Percentiles rank a stretch among this genome's conserved stretches.
Evolutionary conservation across 495 filamentous ascomycete genomes (phyloP).

Genomic region (Amphirosellinia nigrospora): DNA sequence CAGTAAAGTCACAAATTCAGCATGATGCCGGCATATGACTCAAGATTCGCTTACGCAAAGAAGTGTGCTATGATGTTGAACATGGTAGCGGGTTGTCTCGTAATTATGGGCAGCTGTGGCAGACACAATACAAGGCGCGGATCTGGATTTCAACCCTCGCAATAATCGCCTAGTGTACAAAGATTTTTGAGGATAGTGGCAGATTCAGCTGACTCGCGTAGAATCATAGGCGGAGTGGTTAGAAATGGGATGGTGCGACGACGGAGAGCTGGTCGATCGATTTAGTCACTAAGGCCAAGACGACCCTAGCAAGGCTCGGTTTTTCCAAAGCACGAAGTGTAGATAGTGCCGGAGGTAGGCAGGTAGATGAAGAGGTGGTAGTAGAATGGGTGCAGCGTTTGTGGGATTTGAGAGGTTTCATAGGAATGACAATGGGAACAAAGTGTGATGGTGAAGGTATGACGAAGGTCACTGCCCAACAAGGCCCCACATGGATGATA

Average conservation of each 20-base stretch:
- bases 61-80: constrained; percentile 27
- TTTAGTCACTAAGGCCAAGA: constrained; percentile 5
- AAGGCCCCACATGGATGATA: background rate
- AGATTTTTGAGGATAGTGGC: background rate
- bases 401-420: constrained; percentile 14
- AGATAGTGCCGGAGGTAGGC: background rate
- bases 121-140: background rate
- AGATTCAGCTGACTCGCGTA: constrained; percentile 3
- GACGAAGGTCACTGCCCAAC: constrained; percentile 3
- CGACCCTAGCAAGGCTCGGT: background rate
- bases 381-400: background rate
- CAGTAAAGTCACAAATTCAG: background rate
- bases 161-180: background rate
- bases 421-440: constrained; percentile 1
- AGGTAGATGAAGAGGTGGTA: background rate
- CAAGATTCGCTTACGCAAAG: constrained; percentile 21
- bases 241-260: background rate
- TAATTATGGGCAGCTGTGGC: background rate
- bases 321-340: background rate
- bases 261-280: background rate
- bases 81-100: constrained; percentile 15
- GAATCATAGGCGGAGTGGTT: background rate
- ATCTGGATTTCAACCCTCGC: background rate
- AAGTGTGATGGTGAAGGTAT: constrained; percentile 6
- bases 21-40: background rate